Evolutionary conservation across 495 filamentous ascomycete species (phyloP).

Genomic region (Immersiella caudata): DNA sequence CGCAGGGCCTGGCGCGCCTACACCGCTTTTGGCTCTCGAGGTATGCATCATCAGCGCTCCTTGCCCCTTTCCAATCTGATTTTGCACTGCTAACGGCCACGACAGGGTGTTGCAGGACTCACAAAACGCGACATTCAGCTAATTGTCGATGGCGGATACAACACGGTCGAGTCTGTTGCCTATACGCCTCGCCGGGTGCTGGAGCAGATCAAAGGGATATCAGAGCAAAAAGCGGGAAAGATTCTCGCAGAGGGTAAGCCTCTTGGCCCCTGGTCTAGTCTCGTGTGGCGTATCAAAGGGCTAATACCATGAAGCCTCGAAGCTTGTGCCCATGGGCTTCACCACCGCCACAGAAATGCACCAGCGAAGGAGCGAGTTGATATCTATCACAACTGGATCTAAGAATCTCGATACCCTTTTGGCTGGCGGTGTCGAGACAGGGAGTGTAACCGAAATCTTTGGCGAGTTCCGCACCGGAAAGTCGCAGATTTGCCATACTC

Average conservation of each 20-base stretch:
- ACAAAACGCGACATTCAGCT: constrained; percentile 94
- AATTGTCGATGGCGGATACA: constrained; percentile 86
- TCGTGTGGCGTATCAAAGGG: neutral
- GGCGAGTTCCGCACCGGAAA: constrained; percentile 98
- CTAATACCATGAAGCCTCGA: constrained; percentile 66
- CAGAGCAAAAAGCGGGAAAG: constrained; percentile 92
- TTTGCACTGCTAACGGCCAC: constrained; percentile 7
- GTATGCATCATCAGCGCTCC: constrained; percentile 48
- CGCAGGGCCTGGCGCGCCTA: constrained; percentile 89
- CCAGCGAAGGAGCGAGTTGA: constrained; percentile 89
- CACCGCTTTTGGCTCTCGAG: constrained; percentile 86
- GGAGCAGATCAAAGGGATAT: constrained; percentile 96
- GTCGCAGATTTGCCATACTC: constrained; percentile 96
- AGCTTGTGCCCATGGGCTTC: constrained; percentile 97
- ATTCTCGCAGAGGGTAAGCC: constrained; percentile 82
- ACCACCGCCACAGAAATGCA: constrained; percentile 99
- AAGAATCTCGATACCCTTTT: constrained; percentile 95
- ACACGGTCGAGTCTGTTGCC: constrained; percentile 92
- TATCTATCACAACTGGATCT: constrained; percentile 95
- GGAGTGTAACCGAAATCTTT: constrained; percentile 97
- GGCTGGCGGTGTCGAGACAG: constrained; percentile 93
- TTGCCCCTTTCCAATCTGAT: neutral
- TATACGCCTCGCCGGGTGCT: constrained; percentile 88
- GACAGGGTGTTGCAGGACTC: constrained; percentile 75
- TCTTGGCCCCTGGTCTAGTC: neutral